Conservation (phyloP, 1,284 basidiomycete genomes). For the Erythrobasidium hasegawianum region DNA sequence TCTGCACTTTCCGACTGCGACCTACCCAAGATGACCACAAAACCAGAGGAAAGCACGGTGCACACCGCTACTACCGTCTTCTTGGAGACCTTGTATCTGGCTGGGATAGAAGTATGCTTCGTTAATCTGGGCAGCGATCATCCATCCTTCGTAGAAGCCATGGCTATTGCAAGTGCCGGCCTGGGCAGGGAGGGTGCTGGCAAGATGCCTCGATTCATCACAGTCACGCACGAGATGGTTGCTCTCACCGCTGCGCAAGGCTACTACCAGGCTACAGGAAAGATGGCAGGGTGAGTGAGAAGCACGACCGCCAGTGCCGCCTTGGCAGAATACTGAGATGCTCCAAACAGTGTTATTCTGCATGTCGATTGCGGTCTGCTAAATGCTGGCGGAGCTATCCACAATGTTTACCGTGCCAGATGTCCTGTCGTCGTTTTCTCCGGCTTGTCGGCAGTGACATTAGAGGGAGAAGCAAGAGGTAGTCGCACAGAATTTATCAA, state of each 20-base stretch:
- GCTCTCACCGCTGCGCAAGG: conserved; percentile 67
- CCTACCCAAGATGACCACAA: no score
- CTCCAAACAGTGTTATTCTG: conserved; percentile 60
- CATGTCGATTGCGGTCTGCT: conserved; percentile 70
- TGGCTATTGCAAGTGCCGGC: conserved; percentile 49
- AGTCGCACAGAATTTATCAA: conserved; percentile 49
- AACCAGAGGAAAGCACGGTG: conserved; percentile 34
- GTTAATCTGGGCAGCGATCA: conserved; percentile 73
- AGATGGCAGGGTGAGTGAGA: no score
- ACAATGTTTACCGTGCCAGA: conserved; percentile 63
- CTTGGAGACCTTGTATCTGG: conserved; percentile 55
- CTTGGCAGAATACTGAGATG: conserved; percentile 43
- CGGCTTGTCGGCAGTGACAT: conserved; percentile 58
- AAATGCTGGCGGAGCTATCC: conserved; percentile 66
- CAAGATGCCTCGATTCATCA: conserved; percentile 60
- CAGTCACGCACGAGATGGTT: conserved; percentile 70
- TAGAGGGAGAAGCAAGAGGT: conserved; percentile 58
- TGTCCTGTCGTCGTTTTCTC: conserved; percentile 66
- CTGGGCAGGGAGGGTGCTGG: conserved; percentile 47
- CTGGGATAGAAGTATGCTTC: conserved; percentile 65
- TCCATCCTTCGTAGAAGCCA: conserved; percentile 63
- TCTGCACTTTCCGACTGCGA: no score
- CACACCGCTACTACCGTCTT: conserved; percentile 42
- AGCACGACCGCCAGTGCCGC: conserved; percentile 62
- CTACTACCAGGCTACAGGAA: conserved; percentile 62